Evolutionary conservation across 805 yeast genomes (phyloP), one percentile per base, ranked within the genome.

Genomic region (Hanseniaspora opuntiae): DNA sequence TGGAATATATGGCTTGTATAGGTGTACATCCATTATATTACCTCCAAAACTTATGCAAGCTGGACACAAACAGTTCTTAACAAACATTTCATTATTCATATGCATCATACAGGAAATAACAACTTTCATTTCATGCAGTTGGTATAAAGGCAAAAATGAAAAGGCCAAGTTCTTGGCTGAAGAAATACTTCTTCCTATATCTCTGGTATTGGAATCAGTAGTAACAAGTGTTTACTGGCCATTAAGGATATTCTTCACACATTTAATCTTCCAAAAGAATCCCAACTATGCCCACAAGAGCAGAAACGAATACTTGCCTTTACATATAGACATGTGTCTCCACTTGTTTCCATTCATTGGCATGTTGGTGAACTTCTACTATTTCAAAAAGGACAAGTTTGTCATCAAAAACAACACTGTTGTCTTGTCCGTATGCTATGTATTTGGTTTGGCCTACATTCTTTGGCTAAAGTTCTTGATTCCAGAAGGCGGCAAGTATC

Each of bases 201-300:
- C 81, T 0, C 65, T 81, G 45, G 76, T 79, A 0, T 60, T 80
- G 17, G 89, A 83, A 62, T 68, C 74, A 11, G 70, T 83, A 20
- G 87, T 84, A 17, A 71, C 85, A 0, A 35, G 68, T 1, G 76
- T 84, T 16, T 84, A 84, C 63, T 84, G 93, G 90, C 78, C 81
- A 0, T 70, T 84, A 58, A 69, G 79, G 57, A 54, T 82, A 17
- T 76, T 79, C 60, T 73, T 74, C 49, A 61, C 74, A 36, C 67
- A 69, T 20, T 61, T 79, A 52, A 79, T 84, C 38, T 65, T 75
- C 49, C 67, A 69, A 28, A 64, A 61, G 8, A 62, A 55, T 38
- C 59, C 49, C 3, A 47, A 53, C 24, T 51, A 51, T 24, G 33
- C 49, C 7, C 7, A 35, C 8, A 47, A 47, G 33, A 38, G 19